Evolutionary conservation across 2,329 filamentous ascomycete species (phyloP).

Genomic region (Lecanosticta acicola): DNA sequence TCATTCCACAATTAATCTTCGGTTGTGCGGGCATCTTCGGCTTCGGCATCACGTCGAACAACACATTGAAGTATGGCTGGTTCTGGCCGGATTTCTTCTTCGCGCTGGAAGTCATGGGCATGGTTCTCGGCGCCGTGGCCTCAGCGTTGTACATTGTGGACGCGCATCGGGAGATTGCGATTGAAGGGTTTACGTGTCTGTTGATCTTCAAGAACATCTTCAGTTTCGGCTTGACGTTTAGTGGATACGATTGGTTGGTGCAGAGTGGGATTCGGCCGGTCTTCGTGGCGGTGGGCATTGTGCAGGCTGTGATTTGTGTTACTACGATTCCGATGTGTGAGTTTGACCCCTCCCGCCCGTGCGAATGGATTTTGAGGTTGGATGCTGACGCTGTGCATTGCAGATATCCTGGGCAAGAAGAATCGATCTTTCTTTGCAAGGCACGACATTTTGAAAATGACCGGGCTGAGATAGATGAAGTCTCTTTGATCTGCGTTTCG

Average conservation of each 20-base stretch:
- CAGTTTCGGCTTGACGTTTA: constrained; percentile 77
- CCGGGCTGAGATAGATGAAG: constrained; percentile 9
- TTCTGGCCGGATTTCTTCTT: constrained; percentile 76
- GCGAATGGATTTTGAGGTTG: background rate
- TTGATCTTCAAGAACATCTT: constrained; percentile 95
- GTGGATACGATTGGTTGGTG: constrained; percentile 77
- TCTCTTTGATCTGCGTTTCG: no score
- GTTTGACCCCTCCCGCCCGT: constrained; percentile 35
- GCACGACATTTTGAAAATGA: constrained; percentile 58
- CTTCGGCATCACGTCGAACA: constrained; percentile 67
- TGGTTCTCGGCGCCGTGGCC: constrained; percentile 86
- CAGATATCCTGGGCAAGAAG: constrained; percentile 73
- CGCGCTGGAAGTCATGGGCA: constrained; percentile 74
- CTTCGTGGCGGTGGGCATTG: constrained; percentile 67
- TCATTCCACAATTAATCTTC: constrained; percentile 74
- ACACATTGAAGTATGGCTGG: constrained; percentile 61
- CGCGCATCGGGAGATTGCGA: constrained; percentile 77
- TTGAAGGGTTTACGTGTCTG: constrained; percentile 85
- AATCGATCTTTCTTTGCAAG: constrained; percentile 69
- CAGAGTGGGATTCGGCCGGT: constrained; percentile 54
- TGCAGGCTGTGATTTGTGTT: constrained; percentile 72
- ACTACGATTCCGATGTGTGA: constrained; percentile 73
- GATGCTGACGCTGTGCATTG: background rate
- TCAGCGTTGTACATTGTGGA: constrained; percentile 86
- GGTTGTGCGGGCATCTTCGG: constrained; percentile 76